Evolutionary conservation across 345 rosid genomes (phyloP).

Genomic region (Eucalyptus cloeziana): DNA sequence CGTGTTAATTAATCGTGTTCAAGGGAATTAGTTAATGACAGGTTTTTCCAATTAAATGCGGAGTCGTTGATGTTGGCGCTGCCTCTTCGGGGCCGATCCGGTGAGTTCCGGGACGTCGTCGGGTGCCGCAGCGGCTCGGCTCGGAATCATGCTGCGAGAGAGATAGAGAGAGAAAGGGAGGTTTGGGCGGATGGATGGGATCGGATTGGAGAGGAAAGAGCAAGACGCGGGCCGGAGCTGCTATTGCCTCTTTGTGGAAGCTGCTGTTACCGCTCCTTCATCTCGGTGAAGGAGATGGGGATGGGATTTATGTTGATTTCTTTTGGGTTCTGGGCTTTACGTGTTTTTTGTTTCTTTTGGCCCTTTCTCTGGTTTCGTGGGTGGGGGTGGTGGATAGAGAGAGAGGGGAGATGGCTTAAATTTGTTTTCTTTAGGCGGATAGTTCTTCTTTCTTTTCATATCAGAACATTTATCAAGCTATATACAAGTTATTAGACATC

Average conservation of each 20-base stretch:
- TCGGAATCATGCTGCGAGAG: slow-evolving; percentile 7
- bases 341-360: neutral
- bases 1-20: no score
- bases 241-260: neutral
- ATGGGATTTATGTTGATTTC: neutral
- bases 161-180: neutral
- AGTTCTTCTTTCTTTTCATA: no score
- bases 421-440: no score
- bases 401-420: neutral
- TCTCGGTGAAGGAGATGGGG: neutral
- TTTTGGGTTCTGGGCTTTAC: neutral
- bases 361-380: neutral
- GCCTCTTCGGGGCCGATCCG: neutral
- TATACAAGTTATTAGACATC: no score
- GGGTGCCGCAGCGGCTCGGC: slow-evolving; percentile 52
- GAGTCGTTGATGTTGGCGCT: neutral
- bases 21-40: neutral
- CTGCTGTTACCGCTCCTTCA: no score
- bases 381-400: neutral
- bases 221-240: neutral
- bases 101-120: neutral
- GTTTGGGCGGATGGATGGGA: neutral
- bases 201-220: neutral
- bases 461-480: no score
- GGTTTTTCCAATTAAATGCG: no score